Evolutionary conservation across 306 rosid species (phyloP).

Genomic region (Morella rubra): DNA sequence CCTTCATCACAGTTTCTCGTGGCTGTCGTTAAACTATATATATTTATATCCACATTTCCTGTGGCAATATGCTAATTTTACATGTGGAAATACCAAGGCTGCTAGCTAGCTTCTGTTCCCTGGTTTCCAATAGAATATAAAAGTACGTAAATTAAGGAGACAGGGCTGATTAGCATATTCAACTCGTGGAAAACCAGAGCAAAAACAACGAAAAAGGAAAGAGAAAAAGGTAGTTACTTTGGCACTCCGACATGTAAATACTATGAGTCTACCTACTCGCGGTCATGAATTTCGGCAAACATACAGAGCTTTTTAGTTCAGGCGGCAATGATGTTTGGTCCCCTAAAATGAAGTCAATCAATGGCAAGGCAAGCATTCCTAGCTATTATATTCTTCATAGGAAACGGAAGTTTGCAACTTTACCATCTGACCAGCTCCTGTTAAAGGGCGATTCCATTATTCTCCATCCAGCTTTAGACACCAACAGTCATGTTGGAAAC

Average conservation of each 20-base stretch:
- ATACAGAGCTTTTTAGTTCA: constrained; percentile 1
- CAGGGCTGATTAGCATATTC: too few relatives aligned
- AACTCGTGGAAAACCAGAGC: too few relatives aligned
- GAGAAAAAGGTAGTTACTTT: background rate
- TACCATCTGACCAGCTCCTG: constrained; percentile 7
- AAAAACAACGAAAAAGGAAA: too few relatives aligned
- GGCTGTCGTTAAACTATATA: too few relatives aligned
- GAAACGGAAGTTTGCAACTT: background rate
- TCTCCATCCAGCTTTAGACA: constrained; percentile 5
- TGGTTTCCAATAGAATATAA: too few relatives aligned
- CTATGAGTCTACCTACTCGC: background rate
- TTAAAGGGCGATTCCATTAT: background rate
- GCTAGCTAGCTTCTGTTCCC: too few relatives aligned
- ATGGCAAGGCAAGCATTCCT: background rate
- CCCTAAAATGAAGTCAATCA: constrained; percentile 6
- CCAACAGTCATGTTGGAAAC: background rate
- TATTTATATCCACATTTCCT: too few relatives aligned
- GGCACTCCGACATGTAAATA: background rate
- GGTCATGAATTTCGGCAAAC: constrained; percentile 1
- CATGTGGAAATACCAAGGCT: too few relatives aligned
- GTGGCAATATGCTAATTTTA: too few relatives aligned
- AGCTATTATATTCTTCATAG: background rate
- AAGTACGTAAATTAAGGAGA: too few relatives aligned
- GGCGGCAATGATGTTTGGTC: constrained; percentile 2
- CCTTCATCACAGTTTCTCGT: too few relatives aligned